These are phyloP conservation scores for Aspergillus sp. DNA, from an alignment of 2,329 filamentous ascomycete genomes.

Conservation along the genomic window DNA sequence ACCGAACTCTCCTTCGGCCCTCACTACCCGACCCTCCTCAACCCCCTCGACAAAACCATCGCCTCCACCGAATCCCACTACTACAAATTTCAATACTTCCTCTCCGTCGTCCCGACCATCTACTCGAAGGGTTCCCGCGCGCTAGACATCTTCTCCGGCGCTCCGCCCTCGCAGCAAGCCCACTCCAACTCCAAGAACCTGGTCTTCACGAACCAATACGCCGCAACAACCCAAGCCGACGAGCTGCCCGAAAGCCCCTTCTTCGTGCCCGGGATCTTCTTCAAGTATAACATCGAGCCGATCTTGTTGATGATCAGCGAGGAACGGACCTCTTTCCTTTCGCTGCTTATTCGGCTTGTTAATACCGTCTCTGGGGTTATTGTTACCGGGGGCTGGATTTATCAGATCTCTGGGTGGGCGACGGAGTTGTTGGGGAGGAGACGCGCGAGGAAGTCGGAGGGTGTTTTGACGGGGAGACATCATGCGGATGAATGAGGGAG, in stretches of 20 bases:
- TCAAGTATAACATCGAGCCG: slow-evolving; percentile 99
- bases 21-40: slow-evolving; percentile 91
- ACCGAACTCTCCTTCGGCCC: slow-evolving; percentile 94
- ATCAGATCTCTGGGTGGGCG: slow-evolving; percentile 77
- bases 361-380: slow-evolving; percentile 90
- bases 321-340: slow-evolving; percentile 70
- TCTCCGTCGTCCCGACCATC: slow-evolving; percentile 90
- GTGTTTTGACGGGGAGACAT: slow-evolving; percentile 49
- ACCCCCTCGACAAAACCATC: slow-evolving; percentile 90
- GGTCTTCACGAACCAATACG: slow-evolving; percentile 95
- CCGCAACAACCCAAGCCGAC: slow-evolving; percentile 84
- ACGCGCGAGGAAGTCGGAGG: slow-evolving; percentile 43
- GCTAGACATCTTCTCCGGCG: slow-evolving; percentile 43
- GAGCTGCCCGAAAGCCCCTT: slow-evolving; percentile 55
- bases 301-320: slow-evolving; percentile 85
- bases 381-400: slow-evolving; percentile 92
- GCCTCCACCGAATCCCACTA: slow-evolving; percentile 74
- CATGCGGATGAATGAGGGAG: slow-evolving; percentile 27
- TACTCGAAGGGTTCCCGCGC: slow-evolving; percentile 64
- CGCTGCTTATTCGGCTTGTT: slow-evolving; percentile 76
- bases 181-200: slow-evolving; percentile 50
- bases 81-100: slow-evolving; percentile 97
- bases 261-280: slow-evolving; percentile 83
- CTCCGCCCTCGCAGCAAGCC: slow-evolving; percentile 35
- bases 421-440: slow-evolving; percentile 49